Conservation (phyloP, 2,329 filamentous ascomycete species). For the Colletotrichum noveboracense region DNA sequence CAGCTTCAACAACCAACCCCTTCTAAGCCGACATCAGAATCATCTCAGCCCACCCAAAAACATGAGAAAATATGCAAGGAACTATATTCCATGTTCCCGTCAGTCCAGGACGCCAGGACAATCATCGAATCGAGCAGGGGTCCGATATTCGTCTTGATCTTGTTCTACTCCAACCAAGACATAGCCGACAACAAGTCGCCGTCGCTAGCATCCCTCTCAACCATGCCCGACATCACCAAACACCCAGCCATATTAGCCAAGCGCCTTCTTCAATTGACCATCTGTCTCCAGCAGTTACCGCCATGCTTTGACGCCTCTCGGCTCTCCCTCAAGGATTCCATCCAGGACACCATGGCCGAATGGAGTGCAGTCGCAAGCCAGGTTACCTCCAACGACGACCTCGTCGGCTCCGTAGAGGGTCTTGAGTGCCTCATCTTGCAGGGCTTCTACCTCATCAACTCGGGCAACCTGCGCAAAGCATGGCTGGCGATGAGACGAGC, state of each 20-base stretch:
- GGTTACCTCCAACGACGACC: conserved; percentile 56
- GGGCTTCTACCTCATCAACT: conserved; percentile 54
- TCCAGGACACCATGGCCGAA: conserved; percentile 32
- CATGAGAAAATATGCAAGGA: conserved; percentile 16
- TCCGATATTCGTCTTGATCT: conserved; percentile 29
- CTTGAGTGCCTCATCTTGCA: conserved; percentile 57
- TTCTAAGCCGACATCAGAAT: neutral
- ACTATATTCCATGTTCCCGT: conserved; percentile 1
- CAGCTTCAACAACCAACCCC: neutral
- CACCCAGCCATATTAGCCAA: conserved; percentile 56
- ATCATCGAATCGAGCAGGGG: conserved; percentile 25
- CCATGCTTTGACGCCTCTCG: conserved; percentile 31
- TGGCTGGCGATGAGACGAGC: conserved; percentile 58
- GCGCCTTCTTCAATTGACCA: conserved; percentile 49
- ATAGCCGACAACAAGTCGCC: conserved; percentile 38
- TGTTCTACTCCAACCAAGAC: conserved; percentile 30
- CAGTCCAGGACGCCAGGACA: neutral
- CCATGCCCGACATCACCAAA: conserved; percentile 36
- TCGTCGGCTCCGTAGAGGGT: conserved; percentile 57
- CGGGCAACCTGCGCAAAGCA: conserved; percentile 57
- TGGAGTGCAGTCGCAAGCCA: conserved; percentile 39
- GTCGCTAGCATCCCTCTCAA: conserved; percentile 24
- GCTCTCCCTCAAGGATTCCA: conserved; percentile 28
- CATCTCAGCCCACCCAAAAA: neutral
- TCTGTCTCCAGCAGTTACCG: conserved; percentile 51